phyloP scores from a whole-genome alignment of 805 yeast genomes.

The Starmerella bombicola region DNA sequence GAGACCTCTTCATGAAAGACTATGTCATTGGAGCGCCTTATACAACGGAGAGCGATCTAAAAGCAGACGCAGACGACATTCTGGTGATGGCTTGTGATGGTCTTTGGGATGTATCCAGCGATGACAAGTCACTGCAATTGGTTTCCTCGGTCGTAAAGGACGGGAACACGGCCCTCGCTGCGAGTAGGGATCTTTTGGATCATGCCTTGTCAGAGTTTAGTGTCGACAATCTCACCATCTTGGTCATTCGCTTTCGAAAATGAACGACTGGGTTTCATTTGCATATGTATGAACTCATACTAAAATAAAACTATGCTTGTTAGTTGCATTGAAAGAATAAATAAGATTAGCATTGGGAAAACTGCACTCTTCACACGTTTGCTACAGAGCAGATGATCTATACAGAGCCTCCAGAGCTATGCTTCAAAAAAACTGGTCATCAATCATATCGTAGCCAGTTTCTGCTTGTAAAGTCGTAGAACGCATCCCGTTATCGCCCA shows the following conservation, averaged over 20 bases:
- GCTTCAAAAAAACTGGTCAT: constrained; percentile 11
- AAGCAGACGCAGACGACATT: constrained; percentile 61
- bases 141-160: constrained; percentile 40
- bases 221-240: constrained; percentile 84
- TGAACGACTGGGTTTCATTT: too few relatives aligned
- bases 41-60: constrained; percentile 74
- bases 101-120: constrained; percentile 86
- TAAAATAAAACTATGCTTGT: too few relatives aligned
- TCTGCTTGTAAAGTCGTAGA: neutral
- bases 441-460: constrained; percentile 6
- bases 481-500: neutral
- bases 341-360: too few relatives aligned
- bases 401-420: too few relatives aligned
- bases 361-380: too few relatives aligned
- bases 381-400: too few relatives aligned
- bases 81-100: constrained; percentile 93
- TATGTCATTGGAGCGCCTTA: constrained; percentile 83
- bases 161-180: constrained; percentile 38
- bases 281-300: too few relatives aligned
- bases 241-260: constrained; percentile 47
- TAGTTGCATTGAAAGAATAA: too few relatives aligned
- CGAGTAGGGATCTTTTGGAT: constrained; percentile 54
- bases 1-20: constrained; percentile 85
- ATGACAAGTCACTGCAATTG: constrained; percentile 67
- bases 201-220: constrained; percentile 67